phyloP scores from a whole-genome alignment of 352 stramenopile genomes.

The Thalassiosira delicatula region DNA sequence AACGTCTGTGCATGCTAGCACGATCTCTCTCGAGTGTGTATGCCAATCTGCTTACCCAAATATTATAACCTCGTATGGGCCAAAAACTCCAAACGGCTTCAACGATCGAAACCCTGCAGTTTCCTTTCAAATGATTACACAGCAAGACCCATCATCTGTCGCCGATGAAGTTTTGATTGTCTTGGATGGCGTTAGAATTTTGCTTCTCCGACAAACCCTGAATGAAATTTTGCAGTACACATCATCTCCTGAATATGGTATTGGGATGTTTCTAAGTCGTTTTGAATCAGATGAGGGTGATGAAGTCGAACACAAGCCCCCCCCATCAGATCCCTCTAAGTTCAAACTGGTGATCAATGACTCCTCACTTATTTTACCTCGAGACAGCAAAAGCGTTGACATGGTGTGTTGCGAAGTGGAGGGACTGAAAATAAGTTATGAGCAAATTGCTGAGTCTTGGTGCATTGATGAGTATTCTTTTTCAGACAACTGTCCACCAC shows the following conservation, averaged over 20 bases:
- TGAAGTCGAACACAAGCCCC: slow-evolving; percentile 9
- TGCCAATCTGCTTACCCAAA: slow-evolving; percentile 69
- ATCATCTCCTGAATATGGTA: slow-evolving; percentile 72
- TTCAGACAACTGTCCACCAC: slow-evolving; percentile 13
- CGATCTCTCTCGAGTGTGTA: slow-evolving; percentile 47
- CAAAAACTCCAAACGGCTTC: slow-evolving; percentile 23
- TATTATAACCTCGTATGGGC: slow-evolving; percentile 61
- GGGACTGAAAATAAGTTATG: slow-evolving; percentile 34
- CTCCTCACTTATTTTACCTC: slow-evolving; percentile 76
- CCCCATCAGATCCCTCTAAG: slow-evolving; percentile 38
- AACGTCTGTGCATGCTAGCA: slow-evolving; percentile 32
- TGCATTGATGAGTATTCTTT: slow-evolving; percentile 63
- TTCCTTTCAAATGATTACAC: slow-evolving; percentile 50
- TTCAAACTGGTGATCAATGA: slow-evolving; percentile 63
- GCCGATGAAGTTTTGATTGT: slow-evolving; percentile 47
- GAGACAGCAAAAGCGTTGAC: slow-evolving; percentile 72
- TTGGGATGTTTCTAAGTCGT: slow-evolving; percentile 65
- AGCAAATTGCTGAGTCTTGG: slow-evolving; percentile 47
- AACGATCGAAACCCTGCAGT: slow-evolving; percentile 44
- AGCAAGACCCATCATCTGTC: slow-evolving; percentile 9
- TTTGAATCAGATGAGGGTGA: slow-evolving; percentile 23
- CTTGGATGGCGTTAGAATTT: slow-evolving; percentile 70
- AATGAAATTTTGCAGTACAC: slow-evolving; percentile 82
- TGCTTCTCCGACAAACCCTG: slow-evolving; percentile 76
- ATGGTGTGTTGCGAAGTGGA: slow-evolving; percentile 75